These are phyloP conservation scores for Solanum habrochaites DNA, from an alignment of 257 asterid species.

Conservation along the genomic window DNA sequence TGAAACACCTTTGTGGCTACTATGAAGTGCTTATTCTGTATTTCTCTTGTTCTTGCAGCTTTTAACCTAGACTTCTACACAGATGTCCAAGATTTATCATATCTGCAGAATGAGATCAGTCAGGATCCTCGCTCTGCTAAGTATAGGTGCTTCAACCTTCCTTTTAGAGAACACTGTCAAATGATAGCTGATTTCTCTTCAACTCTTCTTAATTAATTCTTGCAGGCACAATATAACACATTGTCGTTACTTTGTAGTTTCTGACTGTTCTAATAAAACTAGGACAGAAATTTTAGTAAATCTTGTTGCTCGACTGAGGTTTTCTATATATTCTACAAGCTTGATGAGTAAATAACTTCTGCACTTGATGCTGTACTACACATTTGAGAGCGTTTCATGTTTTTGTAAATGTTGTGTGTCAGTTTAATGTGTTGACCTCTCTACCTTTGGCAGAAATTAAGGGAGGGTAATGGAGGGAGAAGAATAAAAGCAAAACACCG, in stretches of 20 bases:
- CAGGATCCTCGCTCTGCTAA: conserved; percentile 89
- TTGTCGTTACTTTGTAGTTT: neutral
- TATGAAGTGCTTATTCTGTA: neutral
- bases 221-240: neutral
- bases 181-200: neutral
- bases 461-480: neutral
- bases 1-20: neutral
- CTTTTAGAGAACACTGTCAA: neutral
- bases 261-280: neutral
- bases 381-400: neutral
- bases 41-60: conserved; percentile 40
- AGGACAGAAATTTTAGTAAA: neutral
- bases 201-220: neutral
- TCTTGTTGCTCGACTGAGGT: neutral
- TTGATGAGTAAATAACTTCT: neutral
- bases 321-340: neutral
- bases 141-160: conserved; percentile 37
- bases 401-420: neutral
- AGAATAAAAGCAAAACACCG: neutral
- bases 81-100: conserved; percentile 79
- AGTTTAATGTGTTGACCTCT: neutral
- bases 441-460: neutral
- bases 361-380: neutral
- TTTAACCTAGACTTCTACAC: conserved; percentile 97
- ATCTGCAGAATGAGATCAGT: conserved; percentile 70